Evolutionary conservation across 116 monocot species (phyloP), one percentile per base, ranked within the genome.

Genomic region (Iris pallida): DNA sequence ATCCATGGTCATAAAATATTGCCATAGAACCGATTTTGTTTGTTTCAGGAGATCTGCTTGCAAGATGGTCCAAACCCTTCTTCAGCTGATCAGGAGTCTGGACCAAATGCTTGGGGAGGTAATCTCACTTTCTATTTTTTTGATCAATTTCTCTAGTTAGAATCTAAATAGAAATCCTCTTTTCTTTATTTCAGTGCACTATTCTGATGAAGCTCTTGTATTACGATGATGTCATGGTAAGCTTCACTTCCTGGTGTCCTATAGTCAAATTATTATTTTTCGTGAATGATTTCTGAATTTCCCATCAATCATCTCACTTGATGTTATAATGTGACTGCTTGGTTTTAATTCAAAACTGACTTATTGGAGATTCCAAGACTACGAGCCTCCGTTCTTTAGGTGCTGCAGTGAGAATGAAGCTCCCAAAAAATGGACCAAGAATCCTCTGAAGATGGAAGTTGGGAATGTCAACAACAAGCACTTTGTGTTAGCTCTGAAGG

Each of bases 401-500:
- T 20, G 79, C 75, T 90, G 93, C 47, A 14, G 80, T 64, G 90
- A 88, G 14, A 84, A 76, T 69, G 98, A 98, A 81, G 79, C 83
- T 19, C 73, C 68, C 47, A 93, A 76, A 69, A 53, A 43, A 51
- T 98, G 98, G 98, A 76, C 71, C 45, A 98, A 85, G 66, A 88
- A 80, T 65, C 98, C 98, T 59, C 74, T 98, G 45, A 90, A 80
- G 77, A 93, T 93, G 90, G 88, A 92, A 56, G 85, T 98, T 42
- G 98, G 98, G 30, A 90, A 98, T 70, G 88, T 98, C 65, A 90
- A 98, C 78, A 98, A 93, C 83, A 92, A 83, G 64, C 98, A 98
- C 71, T 70, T 98, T 20, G 74, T 93, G 14, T 77, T 98, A 73
- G 76, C 98, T 71, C 75, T 98, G 64, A 98, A 98, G 98, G 98